Evolutionary conservation across 148 eudicot genomes (phyloP).

Genomic region (Spergularia marina): DNA sequence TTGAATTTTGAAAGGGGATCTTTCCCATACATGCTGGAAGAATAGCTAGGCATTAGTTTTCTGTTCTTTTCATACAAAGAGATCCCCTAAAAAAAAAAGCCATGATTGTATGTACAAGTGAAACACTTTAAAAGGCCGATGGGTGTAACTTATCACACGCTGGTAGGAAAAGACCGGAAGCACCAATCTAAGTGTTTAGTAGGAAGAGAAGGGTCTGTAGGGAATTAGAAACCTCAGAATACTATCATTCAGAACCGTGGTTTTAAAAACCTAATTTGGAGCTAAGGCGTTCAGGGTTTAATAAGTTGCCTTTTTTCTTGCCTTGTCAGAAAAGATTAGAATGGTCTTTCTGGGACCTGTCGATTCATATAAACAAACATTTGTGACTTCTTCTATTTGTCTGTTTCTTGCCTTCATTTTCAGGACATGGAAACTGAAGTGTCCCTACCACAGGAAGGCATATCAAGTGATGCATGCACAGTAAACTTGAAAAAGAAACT

Average conservation of each 20-base stretch:
- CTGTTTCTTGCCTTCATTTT: conserved; percentile 17
- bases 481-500: conserved; percentile 24
- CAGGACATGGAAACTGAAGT: conserved; percentile 39
- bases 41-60: neutral
- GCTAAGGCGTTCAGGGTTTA: too few species aligned
- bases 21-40: neutral
- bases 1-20: neutral
- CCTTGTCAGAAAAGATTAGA: neutral
- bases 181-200: too few species aligned
- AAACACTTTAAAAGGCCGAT: neutral
- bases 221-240: too few species aligned
- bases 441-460: conserved; percentile 27
- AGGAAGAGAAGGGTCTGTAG: too few species aligned
- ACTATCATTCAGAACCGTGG: too few species aligned
- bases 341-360: neutral
- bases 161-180: too few species aligned
- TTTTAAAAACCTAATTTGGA: too few species aligned
- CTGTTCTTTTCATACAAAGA: neutral
- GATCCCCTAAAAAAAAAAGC: neutral
- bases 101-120: neutral
- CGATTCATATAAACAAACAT: neutral
- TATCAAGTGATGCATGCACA: conserved; percentile 32
- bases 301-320: neutral
- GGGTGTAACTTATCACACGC: neutral
- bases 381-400: neutral